Evolutionary conservation across 2,329 filamentous ascomycete species (phyloP).

Genomic region (Hymenoscyphus occultus): DNA sequence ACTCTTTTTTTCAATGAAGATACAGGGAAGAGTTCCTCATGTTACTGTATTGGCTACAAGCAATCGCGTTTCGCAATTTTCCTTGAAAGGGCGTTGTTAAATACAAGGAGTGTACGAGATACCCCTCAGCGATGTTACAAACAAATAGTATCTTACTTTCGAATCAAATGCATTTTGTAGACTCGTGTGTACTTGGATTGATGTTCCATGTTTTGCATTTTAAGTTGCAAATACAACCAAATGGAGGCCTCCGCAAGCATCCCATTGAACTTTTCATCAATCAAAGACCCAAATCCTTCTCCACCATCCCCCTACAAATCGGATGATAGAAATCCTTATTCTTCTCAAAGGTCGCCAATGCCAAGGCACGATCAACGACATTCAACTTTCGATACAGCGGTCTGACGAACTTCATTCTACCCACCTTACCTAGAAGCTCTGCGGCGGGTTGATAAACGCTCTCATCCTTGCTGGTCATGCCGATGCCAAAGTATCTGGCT

Average conservation of each 20-base stretch:
- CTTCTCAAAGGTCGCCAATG: constrained; percentile 79
- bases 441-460: constrained; percentile 68
- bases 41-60: not conserved
- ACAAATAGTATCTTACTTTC: not conserved
- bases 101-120: not conserved
- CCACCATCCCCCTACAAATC: constrained; percentile 81
- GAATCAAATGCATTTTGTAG: not conserved
- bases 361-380: constrained; percentile 69
- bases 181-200: not conserved
- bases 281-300: constrained; percentile 66
- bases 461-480: constrained; percentile 69
- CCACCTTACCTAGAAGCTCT: constrained; percentile 74
- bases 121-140: not conserved
- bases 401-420: constrained; percentile 95
- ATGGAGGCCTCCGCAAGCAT: not conserved
- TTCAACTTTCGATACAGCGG: constrained; percentile 77
- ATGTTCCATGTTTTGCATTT: not conserved
- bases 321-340: constrained; percentile 94
- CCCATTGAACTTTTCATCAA: not conserved
- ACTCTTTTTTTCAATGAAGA: not conserved
- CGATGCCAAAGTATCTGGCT: constrained; percentile 75
- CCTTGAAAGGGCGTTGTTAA: not conserved
- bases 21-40: not conserved
- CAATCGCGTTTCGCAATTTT: not conserved
- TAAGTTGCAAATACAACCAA: not conserved